Evolutionary conservation across 495 filamentous ascomycete species (phyloP).

Genomic region (Aspergillus bridgeri): DNA sequence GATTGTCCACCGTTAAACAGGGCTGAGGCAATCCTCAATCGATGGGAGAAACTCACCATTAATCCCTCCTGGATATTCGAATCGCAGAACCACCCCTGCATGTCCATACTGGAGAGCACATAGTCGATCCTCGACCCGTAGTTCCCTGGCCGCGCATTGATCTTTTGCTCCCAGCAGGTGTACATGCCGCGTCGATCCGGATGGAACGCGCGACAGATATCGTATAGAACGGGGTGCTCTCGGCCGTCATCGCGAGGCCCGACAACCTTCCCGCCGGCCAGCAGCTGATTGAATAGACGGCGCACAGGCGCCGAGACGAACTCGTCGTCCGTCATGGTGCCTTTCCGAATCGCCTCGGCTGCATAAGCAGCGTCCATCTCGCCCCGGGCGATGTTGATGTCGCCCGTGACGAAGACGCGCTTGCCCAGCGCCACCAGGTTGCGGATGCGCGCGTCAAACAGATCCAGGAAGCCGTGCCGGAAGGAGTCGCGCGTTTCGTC

Average conservation of each 20-base stretch:
- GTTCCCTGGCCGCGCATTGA: slow-evolving; percentile 86
- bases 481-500: slow-evolving; percentile 85
- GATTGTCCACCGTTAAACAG: slow-evolving; percentile 15
- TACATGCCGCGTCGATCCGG: slow-evolving; percentile 83
- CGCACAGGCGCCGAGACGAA: slow-evolving; percentile 74
- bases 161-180: slow-evolving; percentile 88
- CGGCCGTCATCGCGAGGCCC: slow-evolving; percentile 69
- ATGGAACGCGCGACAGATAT: slow-evolving; percentile 83
- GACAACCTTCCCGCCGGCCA: slow-evolving; percentile 67
- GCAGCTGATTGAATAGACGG: slow-evolving; percentile 77
- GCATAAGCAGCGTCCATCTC: slow-evolving; percentile 71
- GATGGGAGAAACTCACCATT: slow-evolving; percentile 48
- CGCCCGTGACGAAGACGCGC: slow-evolving; percentile 77
- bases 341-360: slow-evolving; percentile 66
- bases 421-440: slow-evolving; percentile 82
- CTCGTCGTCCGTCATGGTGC: slow-evolving; percentile 59
- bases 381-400: slow-evolving; percentile 81
- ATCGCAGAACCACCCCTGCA: slow-evolving; percentile 79
- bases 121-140: slow-evolving; percentile 92
- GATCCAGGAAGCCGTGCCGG: slow-evolving; percentile 71
- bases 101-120: slow-evolving; percentile 74
- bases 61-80: slow-evolving; percentile 96
- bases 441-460: slow-evolving; percentile 76
- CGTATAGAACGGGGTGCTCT: slow-evolving; percentile 73
- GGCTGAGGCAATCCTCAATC: neutral